These are phyloP conservation scores for Teratosphaeria nubilosa DNA, from an alignment of 2,329 filamentous ascomycete genomes.

Conservation along the genomic window DNA sequence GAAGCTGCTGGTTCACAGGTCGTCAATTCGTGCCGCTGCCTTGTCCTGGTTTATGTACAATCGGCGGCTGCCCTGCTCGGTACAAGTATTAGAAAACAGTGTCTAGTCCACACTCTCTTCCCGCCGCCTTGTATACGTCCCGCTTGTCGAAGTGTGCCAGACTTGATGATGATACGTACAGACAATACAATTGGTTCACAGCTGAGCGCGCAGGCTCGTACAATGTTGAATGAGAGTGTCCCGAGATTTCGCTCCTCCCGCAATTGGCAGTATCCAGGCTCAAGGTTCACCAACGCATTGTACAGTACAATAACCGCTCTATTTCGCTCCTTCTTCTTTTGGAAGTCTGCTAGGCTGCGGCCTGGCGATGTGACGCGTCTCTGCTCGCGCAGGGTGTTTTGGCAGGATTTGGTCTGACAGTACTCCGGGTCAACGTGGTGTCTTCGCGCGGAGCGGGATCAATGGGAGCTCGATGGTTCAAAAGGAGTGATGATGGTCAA, in stretches of 20 bases:
- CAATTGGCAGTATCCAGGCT: not conserved
- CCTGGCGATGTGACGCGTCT: not conserved
- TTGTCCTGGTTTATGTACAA: not conserved
- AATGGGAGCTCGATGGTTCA: not conserved
- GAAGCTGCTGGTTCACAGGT: not conserved
- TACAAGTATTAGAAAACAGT: not conserved
- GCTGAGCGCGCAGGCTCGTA: constrained; percentile 1
- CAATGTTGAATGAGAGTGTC: not conserved
- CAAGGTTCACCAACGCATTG: not conserved
- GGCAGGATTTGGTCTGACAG: not conserved
- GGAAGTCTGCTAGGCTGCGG: not conserved
- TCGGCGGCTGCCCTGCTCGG: not conserved
- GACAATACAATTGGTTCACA: not conserved
- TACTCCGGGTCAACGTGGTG: too few species aligned
- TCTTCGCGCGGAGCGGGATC: too few species aligned
- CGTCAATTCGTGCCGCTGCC: not conserved
- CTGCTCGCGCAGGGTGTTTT: not conserved
- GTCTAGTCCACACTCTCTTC: not conserved
- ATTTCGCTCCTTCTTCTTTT: not conserved
- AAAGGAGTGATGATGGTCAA: not conserved
- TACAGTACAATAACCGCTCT: not conserved
- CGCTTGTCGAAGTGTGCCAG: not conserved
- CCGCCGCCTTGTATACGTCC: not conserved
- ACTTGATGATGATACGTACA: constrained; percentile 1
- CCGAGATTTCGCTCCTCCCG: not conserved